phyloP scores from a whole-genome alignment of 495 filamentous ascomycete genomes.

The Penicillium pancosmium region DNA sequence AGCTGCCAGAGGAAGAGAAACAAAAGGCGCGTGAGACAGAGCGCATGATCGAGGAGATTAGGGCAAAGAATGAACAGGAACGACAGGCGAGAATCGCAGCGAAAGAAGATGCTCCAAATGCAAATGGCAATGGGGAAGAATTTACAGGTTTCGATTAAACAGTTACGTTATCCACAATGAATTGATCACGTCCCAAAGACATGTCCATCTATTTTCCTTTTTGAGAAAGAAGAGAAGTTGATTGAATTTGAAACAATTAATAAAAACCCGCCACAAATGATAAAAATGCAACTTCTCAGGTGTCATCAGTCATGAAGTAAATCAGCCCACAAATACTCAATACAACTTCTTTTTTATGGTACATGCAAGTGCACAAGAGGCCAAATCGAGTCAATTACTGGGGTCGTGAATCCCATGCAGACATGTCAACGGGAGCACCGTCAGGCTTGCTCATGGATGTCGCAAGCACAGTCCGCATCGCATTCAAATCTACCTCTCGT shows the following conservation, averaged over 20 bases:
- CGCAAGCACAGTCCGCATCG: neutral
- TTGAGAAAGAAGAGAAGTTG: neutral
- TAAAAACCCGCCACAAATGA: neutral
- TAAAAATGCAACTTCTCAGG: neutral
- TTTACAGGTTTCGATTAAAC: conserved; percentile 49
- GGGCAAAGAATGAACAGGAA: conserved; percentile 54
- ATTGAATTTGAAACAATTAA: neutral
- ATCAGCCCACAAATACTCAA: neutral
- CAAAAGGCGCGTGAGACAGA: conserved; percentile 70
- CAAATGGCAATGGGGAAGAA: conserved; percentile 34
- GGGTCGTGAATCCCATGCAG: neutral
- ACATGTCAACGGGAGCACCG: neutral
- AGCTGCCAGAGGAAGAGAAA: conserved; percentile 75
- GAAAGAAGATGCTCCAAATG: conserved; percentile 17
- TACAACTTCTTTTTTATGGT: neutral
- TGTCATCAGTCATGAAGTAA: conserved; percentile 2
- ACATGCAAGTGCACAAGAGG: neutral
- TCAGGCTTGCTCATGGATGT: neutral
- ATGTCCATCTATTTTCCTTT: neutral
- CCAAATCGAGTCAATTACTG: neutral
- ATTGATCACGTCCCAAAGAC: neutral
- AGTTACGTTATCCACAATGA: neutral
- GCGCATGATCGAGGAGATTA: conserved; percentile 71
- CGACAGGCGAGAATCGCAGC: conserved; percentile 25
- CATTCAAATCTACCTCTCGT: neutral